A percentile compares a stretch with the other conserved stretches of the same genome.
phyloP scores from a whole-genome alignment of 192 early-diverging fungal species.

The Geranomyces michiganensis region DNA sequence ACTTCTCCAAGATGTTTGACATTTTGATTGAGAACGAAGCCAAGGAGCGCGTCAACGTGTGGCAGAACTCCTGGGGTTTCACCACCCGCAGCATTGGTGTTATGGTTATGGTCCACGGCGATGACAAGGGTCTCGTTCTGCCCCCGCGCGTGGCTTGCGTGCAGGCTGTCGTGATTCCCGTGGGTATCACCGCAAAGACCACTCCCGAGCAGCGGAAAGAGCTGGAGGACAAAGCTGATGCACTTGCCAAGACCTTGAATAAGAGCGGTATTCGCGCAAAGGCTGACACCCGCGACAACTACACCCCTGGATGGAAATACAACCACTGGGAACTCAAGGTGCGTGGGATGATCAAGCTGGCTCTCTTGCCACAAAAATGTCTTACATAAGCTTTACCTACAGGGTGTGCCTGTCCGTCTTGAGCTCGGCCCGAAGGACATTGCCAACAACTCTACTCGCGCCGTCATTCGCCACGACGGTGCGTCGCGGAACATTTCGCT shows the following conservation, averaged over 20 bases:
- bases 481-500: constrained; percentile 64
- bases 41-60: constrained; percentile 76
- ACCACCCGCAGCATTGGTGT: constrained; percentile 97
- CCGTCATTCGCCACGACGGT: constrained; percentile 83
- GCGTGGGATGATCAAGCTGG: constrained; percentile 11
- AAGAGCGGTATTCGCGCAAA: constrained; percentile 76
- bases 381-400: too few species aligned
- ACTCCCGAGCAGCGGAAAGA: constrained; percentile 70
- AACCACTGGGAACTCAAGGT: constrained; percentile 96
- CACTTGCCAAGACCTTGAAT: constrained; percentile 69
- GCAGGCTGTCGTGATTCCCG: constrained; percentile 92
- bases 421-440: constrained; percentile 98
- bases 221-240: constrained; percentile 72
- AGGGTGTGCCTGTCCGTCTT: constrained; percentile 94
- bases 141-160: constrained; percentile 89
- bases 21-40: constrained; percentile 89
- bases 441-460: constrained; percentile 72
- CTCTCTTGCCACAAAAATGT: not conserved
- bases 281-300: constrained; percentile 77
- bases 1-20: constrained; percentile 99
- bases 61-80: constrained; percentile 99
- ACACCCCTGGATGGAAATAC: constrained; percentile 97
- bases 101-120: constrained; percentile 99
- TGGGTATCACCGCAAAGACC: constrained; percentile 89
- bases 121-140: constrained; percentile 97